Percentiles rank a stretch among this genome's conserved stretches.
Evolutionary conservation across 2,329 filamentous ascomycete species (phyloP).

Genomic region (Fonsecaea erecta): DNA sequence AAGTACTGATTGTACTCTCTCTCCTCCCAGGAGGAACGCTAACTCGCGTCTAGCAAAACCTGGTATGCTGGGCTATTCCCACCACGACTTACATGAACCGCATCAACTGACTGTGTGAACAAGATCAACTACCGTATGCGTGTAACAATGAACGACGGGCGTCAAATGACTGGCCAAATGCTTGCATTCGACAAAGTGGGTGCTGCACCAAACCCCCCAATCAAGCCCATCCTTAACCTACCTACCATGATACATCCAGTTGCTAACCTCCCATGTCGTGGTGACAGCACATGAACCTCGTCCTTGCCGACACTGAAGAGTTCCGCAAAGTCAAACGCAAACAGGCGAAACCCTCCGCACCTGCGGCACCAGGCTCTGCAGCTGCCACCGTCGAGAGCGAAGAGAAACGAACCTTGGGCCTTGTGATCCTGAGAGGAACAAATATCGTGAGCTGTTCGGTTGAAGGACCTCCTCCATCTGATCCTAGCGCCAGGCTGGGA

Average conservation of each 20-base stretch:
- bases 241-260: not conserved
- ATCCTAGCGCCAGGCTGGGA: conserved; percentile 87
- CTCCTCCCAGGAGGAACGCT: conserved; percentile 37
- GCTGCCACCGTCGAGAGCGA: conserved; percentile 78
- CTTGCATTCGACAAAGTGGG: conserved; percentile 93
- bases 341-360: conserved; percentile 68
- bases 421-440: conserved; percentile 92
- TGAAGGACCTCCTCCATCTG: conserved; percentile 91
- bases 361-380: conserved; percentile 66
- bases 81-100: not conserved
- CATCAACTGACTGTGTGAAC: conserved; percentile 9
- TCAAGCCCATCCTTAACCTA: not conserved
- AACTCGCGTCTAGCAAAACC: conserved; percentile 61
- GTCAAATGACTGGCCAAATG: conserved; percentile 98
- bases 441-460: conserved; percentile 94
- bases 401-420: conserved; percentile 94
- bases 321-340: conserved; percentile 90
- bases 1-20: conserved; percentile 51
- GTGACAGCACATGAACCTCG: conserved; percentile 93
- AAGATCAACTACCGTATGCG: conserved; percentile 99
- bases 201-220: not conserved
- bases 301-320: conserved; percentile 97
- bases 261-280: conserved; percentile 7
- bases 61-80: conserved; percentile 54
- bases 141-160: conserved; percentile 89